Evolutionary conservation across 2,329 filamentous ascomycete genomes (phyloP).

Genomic region (Fusarium equiseti): DNA sequence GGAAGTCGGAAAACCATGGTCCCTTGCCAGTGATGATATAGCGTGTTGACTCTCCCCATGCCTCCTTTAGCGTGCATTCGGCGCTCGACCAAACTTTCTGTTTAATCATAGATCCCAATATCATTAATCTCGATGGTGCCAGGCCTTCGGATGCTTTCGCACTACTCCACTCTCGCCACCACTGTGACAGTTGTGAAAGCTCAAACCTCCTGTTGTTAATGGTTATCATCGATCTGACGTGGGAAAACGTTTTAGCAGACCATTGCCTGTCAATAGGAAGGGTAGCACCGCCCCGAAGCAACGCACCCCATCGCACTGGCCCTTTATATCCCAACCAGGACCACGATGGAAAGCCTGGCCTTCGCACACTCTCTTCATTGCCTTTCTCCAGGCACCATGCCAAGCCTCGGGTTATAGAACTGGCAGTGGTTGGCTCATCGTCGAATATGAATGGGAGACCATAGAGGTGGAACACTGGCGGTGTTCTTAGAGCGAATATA

Average conservation of each 20-base stretch:
- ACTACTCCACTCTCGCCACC: not conserved
- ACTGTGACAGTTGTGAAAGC: fast-evolving
- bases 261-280: fast-evolving
- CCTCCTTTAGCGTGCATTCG: not conserved
- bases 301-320: not conserved
- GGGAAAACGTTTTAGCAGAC: fast-evolving
- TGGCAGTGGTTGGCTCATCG: fast-evolving
- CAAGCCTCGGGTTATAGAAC: fast-evolving
- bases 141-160: not conserved
- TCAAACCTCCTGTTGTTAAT: not conserved
- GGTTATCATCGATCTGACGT: not conserved
- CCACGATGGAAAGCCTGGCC: not conserved
- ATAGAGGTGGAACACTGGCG: not conserved
- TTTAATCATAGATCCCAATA: fast-evolving
- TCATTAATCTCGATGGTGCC: not conserved
- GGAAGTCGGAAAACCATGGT: too few species aligned
- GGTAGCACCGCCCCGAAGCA: fast-evolving
- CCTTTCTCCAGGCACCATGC: not conserved
- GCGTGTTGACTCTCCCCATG: too few species aligned
- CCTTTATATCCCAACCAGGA: not conserved
- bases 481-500: not conserved
- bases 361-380: not conserved
- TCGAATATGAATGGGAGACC: not conserved
- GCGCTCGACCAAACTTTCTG: fast-evolving
- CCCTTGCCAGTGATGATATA: too few species aligned